Base-by-base conservation (phyloP, 768 basidiomycete genomes). In the Podaxis pistillaris region DNA sequence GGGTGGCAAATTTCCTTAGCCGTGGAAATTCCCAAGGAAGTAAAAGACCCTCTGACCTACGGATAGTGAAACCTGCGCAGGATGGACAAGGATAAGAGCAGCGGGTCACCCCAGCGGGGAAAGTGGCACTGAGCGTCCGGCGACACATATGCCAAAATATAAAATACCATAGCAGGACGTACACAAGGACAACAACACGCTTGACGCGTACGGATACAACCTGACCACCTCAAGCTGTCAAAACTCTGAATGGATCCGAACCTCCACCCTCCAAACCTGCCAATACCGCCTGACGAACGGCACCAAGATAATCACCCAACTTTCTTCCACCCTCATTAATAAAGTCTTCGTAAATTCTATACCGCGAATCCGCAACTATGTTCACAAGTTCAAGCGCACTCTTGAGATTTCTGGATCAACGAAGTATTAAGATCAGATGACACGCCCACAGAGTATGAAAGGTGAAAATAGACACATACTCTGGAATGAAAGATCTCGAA, bases 291-390 rank as follows among this genome's bases (percentile, higher is more conserved):
- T 84, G 83, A 52, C 90, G 77, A 17, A 98, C 86, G 6, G 85
- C 85, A 0, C 81, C 82, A 37, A 97, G 75, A 71, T 97, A 96
- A 62, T 89, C 88, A 7, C 80, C 82, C 49, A 97, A 72, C 62
- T 83, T 76, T 44, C 84, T 79, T 7, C 86, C 86, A 30, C 84
- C 81, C 51, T 82, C 79, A 54, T 79, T 80, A 26, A 89, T 78
- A 73, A 96, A 97, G 72, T 94, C 94, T 66, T 91, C 86, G 68
- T 95, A 94, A 13, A 97, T 74, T 67, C 86, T 86, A 74, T 92
- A 91, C 49, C 91, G 83, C 63, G 93, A 93, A 72, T 95, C 93
- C 0, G 94, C 94, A 5, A 98, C 88, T 36, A 91, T 78, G 66
- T 91, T 94, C n/a, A 86, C 86, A 4, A 98, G 80, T 50, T 89